phyloP scores from a whole-genome alignment of 129 eudicot genomes.

The Flaveria sonorensis region DNA sequence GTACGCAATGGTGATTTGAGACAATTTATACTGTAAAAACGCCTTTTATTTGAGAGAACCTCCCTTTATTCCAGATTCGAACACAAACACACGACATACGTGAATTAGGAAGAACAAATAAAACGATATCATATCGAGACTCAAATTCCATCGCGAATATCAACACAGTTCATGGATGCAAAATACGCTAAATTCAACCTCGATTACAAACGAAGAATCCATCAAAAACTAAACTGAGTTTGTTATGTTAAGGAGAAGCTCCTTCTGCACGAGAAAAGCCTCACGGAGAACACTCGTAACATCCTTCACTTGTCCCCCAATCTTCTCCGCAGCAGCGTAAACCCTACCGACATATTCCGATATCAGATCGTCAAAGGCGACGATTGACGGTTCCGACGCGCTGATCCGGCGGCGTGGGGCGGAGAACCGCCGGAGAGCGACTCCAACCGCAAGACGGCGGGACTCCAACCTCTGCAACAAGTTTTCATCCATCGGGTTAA shows the following conservation, averaged over 20 bases:
- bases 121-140: neutral
- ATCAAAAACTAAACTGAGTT: slow-evolving; percentile 54
- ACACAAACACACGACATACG: slow-evolving; percentile 1
- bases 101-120: neutral
- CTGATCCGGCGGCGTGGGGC: slow-evolving; percentile 34
- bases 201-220: neutral
- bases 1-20: too few species aligned
- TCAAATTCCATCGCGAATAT: slow-evolving; percentile 1
- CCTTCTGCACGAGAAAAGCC: slow-evolving; percentile 70
- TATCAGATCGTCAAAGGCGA: slow-evolving; percentile 74
- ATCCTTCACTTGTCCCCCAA: slow-evolving; percentile 86
- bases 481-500: slow-evolving; percentile 62
- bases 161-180: neutral
- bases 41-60: too few species aligned
- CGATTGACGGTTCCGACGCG: slow-evolving; percentile 74
- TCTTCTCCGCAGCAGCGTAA: slow-evolving; percentile 63
- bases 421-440: slow-evolving; percentile 54
- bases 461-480: slow-evolving; percentile 70
- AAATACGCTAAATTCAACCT: neutral
- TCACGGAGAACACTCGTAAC: slow-evolving; percentile 51
- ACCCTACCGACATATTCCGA: slow-evolving; percentile 51
- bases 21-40: too few species aligned
- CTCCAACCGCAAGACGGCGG: slow-evolving; percentile 80
- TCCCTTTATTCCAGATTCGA: neutral
- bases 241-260: slow-evolving; percentile 73